Conservation (phyloP, 1,139 yeast species). For the Protomyces lactucae-debilis region DNA sequence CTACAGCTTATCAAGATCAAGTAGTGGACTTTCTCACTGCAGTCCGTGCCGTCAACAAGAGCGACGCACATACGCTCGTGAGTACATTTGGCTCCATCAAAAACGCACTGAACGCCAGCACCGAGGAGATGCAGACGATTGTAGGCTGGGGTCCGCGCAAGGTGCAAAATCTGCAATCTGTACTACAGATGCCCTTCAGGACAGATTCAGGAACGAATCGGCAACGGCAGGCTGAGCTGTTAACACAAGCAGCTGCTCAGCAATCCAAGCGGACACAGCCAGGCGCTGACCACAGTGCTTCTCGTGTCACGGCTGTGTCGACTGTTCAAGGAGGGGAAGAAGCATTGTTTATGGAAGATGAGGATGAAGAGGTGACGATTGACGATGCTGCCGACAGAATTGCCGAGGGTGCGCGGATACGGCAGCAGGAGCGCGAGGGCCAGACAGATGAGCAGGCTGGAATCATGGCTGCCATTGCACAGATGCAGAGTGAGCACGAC, state of each 20-base stretch:
- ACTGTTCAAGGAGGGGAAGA: background rate
- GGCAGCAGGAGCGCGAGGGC: background rate
- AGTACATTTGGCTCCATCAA: constrained; percentile 53
- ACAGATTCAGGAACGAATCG: constrained; percentile 9
- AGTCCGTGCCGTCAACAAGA: constrained; percentile 53
- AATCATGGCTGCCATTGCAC: background rate
- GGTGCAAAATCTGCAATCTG: constrained; percentile 45
- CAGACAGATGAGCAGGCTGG: background rate
- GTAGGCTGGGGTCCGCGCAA: constrained; percentile 58
- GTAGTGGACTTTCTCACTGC: constrained; percentile 51
- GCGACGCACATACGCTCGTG: constrained; percentile 54
- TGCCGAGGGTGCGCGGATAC: background rate
- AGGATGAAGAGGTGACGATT: background rate
- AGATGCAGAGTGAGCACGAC: background rate
- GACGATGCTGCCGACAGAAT: background rate
- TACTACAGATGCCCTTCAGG: constrained; percentile 51
- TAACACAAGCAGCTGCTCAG: background rate
- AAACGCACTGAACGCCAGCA: constrained; percentile 46
- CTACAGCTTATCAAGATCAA: constrained; percentile 49
- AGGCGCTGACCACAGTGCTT: constrained; percentile 10
- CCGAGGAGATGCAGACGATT: constrained; percentile 39
- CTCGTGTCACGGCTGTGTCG: background rate
- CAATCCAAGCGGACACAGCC: constrained; percentile 1
- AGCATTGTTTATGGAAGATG: background rate
- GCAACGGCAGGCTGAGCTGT: constrained; percentile 11